phyloP scores from a whole-genome alignment of 805 yeast species.

The Cyberlindnera sargentensis region DNA sequence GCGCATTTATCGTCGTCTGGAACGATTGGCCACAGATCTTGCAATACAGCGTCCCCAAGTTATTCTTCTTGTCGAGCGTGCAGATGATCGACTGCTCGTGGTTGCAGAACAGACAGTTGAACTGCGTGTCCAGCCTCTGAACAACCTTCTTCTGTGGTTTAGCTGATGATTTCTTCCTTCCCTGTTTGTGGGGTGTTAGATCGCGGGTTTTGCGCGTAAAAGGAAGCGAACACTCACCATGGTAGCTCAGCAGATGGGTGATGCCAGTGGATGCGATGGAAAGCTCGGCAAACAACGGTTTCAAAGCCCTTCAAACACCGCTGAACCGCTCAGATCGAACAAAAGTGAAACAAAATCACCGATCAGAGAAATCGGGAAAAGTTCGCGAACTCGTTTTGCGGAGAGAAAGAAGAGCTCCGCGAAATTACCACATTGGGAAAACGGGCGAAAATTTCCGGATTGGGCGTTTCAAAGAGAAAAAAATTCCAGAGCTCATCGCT shows the following conservation, averaged over 20 bases:
- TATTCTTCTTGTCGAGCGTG: constrained; percentile 76
- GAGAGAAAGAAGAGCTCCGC: too few relatives aligned
- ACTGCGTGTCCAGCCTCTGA: constrained; percentile 72
- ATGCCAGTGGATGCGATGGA: too few relatives aligned
- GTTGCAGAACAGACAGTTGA: constrained; percentile 90
- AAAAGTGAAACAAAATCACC: too few relatives aligned
- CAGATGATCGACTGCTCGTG: constrained; percentile 91
- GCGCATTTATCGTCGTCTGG: constrained; percentile 74
- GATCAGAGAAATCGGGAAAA: too few relatives aligned
- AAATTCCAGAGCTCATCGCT: constrained; percentile 1
- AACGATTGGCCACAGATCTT: constrained; percentile 92
- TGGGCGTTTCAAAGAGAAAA: not conserved
- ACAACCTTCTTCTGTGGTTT: constrained; percentile 75
- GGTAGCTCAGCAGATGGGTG: too few relatives aligned
- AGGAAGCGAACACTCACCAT: not conserved
- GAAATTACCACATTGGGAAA: too few relatives aligned
- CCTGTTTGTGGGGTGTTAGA: constrained; percentile 33
- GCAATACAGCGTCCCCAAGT: constrained; percentile 79
- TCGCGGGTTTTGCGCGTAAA: not conserved
- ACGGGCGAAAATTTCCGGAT: not conserved
- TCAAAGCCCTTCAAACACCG: too few relatives aligned
- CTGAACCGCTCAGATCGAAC: too few relatives aligned
- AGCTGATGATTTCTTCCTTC: constrained; percentile 79
- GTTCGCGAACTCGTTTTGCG: too few relatives aligned
- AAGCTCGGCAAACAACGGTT: too few relatives aligned